Conservation (phyloP, 257 asterid genomes). For the Catharanthus roseus region DNA sequence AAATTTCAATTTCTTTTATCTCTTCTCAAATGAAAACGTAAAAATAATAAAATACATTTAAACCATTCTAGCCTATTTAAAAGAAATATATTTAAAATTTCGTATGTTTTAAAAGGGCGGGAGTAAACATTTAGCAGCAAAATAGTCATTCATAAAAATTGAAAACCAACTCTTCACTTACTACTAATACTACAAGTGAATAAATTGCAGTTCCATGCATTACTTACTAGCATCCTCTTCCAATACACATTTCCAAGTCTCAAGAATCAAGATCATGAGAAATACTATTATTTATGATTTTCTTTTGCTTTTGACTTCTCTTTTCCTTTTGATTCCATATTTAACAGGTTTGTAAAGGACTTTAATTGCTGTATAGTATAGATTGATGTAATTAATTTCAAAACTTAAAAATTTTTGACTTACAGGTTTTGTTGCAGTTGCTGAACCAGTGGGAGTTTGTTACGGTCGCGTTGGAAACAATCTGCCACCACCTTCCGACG, state of each 20-base stretch:
- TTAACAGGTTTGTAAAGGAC: constrained; percentile 5
- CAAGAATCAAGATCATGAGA: neutral
- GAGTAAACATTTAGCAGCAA: neutral
- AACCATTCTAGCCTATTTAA: no score
- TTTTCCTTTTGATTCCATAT: constrained; percentile 4
- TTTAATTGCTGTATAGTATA: neutral
- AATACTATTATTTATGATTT: neutral
- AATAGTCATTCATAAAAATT: neutral
- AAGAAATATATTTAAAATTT: no score
- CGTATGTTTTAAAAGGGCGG: no score
- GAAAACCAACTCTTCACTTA: constrained; percentile 10
- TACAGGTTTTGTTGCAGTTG: constrained; percentile 18
- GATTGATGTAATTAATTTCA: neutral
- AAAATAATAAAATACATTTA: no score
- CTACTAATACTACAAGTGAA: neutral
- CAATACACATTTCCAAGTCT: no score
- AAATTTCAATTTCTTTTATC: no score
- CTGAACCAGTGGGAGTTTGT: constrained; percentile 67
- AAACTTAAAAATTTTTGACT: neutral
- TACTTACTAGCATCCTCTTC: no score
- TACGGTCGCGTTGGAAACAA: constrained; percentile 53
- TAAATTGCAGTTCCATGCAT: neutral
- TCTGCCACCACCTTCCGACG: constrained; percentile 45
- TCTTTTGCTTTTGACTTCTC: neutral
- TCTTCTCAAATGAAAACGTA: no score